Conservation (phyloP, 768 basidiomycete species). For the Serendipita sp. region DNA sequence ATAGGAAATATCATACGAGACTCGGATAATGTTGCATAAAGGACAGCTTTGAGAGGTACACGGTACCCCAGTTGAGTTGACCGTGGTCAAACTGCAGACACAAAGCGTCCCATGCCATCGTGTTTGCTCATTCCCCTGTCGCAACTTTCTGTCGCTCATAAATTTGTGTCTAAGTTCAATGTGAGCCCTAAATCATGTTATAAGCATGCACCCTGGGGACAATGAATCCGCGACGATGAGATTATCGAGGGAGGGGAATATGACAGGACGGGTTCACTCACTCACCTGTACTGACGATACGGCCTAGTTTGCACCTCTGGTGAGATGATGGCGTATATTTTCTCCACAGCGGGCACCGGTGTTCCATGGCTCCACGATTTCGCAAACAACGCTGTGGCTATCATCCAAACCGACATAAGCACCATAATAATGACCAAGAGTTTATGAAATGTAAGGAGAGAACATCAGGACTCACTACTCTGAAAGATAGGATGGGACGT, state of each 20-base stretch:
- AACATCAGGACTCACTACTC: constrained; percentile 29
- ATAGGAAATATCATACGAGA: constrained; percentile 43
- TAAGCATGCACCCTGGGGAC: no score
- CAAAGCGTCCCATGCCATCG: constrained; percentile 61
- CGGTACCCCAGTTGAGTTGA: constrained; percentile 29
- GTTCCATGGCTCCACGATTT: constrained; percentile 50
- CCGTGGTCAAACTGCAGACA: constrained; percentile 46
- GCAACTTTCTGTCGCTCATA: constrained; percentile 27
- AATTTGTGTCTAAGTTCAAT: constrained; percentile 47
- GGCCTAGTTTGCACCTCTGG: constrained; percentile 16
- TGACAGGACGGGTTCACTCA: no score
- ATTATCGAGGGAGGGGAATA: no score
- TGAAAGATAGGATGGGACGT: constrained; percentile 42
- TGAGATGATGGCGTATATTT: constrained; percentile 46
- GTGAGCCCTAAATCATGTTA: not conserved
- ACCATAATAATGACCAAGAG: no score
- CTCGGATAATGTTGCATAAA: constrained; percentile 44
- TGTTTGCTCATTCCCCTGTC: constrained; percentile 53
- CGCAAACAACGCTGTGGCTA: constrained; percentile 52
- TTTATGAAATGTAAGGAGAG: no score
- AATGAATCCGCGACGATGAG: no score
- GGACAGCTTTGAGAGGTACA: constrained; percentile 41
- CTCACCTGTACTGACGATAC: no score
- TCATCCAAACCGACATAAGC: no score
- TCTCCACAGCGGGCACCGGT: constrained; percentile 37